Percentiles rank a stretch among this genome's conserved stretches.
Evolutionary conservation across 352 stramenopile species (phyloP).

Genomic region (Globisporangium spiculum): DNA sequence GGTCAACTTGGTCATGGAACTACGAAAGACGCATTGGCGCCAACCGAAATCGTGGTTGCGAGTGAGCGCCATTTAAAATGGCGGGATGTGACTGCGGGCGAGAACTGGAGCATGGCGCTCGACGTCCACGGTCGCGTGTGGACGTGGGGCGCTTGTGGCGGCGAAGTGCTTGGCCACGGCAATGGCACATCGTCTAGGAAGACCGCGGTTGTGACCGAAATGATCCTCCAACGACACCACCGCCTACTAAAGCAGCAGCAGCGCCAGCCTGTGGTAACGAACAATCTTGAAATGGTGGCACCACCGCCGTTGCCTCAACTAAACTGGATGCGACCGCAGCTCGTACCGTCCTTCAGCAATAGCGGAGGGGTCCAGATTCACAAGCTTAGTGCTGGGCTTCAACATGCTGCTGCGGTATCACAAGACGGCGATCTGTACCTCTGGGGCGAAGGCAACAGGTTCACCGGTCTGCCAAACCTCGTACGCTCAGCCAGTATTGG

Average conservation of each 20-base stretch:
- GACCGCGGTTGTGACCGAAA: conserved; percentile 31
- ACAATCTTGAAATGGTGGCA: neutral
- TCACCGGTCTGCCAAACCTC: conserved; percentile 15
- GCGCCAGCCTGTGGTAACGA: neutral
- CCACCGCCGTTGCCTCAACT: conserved; percentile 23
- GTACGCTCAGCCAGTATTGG: neutral
- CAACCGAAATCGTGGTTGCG: conserved; percentile 18
- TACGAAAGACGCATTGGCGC: conserved; percentile 28
- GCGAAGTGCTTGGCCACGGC: conserved; percentile 60
- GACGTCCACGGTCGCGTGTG: conserved; percentile 63
- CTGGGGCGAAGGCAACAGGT: conserved; percentile 57
- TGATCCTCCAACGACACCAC: conserved; percentile 42
- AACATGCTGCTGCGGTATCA: conserved; percentile 88
- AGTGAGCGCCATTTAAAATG: conserved; percentile 18
- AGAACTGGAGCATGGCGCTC: conserved; percentile 80
- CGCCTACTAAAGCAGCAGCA: conserved; percentile 23
- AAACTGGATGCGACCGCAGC: conserved; percentile 43
- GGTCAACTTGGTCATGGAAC: conserved; percentile 78
- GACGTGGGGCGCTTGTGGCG: conserved; percentile 71
- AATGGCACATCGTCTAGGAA: conserved; percentile 17
- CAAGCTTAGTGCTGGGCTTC: conserved; percentile 78
- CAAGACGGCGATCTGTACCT: conserved; percentile 88
- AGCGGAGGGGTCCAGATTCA: conserved; percentile 30
- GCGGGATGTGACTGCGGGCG: conserved; percentile 55
- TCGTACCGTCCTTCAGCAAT: conserved; percentile 40